Evolutionary conservation across 73 alveolate species (phyloP), one percentile per base, ranked within the genome.

Genomic region (Paramecium pentaurelia): DNA sequence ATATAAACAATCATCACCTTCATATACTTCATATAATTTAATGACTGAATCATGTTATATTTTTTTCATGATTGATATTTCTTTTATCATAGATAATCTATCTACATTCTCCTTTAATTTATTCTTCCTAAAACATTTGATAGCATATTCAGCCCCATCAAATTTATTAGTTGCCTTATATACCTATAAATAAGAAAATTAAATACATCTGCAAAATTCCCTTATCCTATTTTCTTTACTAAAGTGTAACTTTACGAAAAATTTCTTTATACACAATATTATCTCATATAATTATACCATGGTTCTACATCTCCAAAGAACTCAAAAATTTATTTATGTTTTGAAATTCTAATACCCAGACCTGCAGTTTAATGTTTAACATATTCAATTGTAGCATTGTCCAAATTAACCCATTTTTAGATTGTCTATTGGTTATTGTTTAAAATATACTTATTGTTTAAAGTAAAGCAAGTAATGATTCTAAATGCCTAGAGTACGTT

Each of bases 191-290:
- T 68, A 12, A 22, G 8, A 2, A 12, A 4, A 10, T 32, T 68
- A 68, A 68, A 32, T 75, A 87, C 93, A 36, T 77, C 58, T 18
- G 93, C 93, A 87, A 87, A 87, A 64, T 87, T 87, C 11, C 93
- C 93, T 27, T 59, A 30, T 25, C 93, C 93, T 27, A 87, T 87
- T 36, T 54, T 38, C 93, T 87, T 87, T n/a, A 87, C 18, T 25
- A 77, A 42, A 37, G 87, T 60, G 32, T 87, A 87, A 59, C 71
- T 77, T 32, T 87, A 40, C 8, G 86, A 60, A 87, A 87, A 87
- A 25, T 73, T 60, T 25, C 86, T 87, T 54, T 42, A 36, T 2
- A 87, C 58, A 14, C 93, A 59, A 38, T 64, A 87, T 75, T 37
- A 32, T 37, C 38, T 37, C 68, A 75, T 2, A n/a, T 32, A 34